Base-by-base conservation (phyloP, 192 early-diverging fungal genomes). In the Glomus cerebriforme region DNA sequence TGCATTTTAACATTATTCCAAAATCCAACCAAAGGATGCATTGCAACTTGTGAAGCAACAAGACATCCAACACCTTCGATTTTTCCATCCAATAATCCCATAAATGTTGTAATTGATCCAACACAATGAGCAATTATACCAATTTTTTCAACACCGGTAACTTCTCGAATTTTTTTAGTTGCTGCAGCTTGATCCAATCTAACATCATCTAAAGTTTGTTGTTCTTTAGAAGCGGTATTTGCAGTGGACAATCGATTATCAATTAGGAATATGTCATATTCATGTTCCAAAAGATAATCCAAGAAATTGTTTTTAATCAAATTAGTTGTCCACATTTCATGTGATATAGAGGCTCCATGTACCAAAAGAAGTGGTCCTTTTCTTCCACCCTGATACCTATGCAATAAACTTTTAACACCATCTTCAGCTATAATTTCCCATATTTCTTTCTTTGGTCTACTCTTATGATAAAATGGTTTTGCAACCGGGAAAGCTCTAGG, bases 231-330 rank as follows among this genome's bases (percentile, higher is more conserved):
- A n/a, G 80, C 81, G 27, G 59, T 27, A 45, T 82, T 75, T 7
- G 70, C 17, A 65, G 81, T 72, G 1, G 85, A 83, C 27, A 76
- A 43, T 39, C 85, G 79, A 80, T 80, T 83, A 60, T 86, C 85
- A 8, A 79, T 80, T 24, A 86, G 65, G 72, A 79, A 86, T 34
- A 86, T 83, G 71, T 86, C 85, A 45, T 86, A 86, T 13, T 78
- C 81, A 17, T 83, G 39, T 22, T 82, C 81, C 6, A 86, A 22
- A 29, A 86, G 76, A 69, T 79, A 84, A 75, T 86, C 85, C 49
- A 81, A 79, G 59, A 86, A 58, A 62, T 80, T 86, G 58, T 84
- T 79, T 34, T 81, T 76, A 39, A 81, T 64, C 69, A 86, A 77
- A 26, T 72, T 69, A 31, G 85, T 86, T n/a, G 85, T 13, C 35